phyloP scores from a whole-genome alignment of 192 early-diverging fungal species.

The Coemansia sp. region DNA sequence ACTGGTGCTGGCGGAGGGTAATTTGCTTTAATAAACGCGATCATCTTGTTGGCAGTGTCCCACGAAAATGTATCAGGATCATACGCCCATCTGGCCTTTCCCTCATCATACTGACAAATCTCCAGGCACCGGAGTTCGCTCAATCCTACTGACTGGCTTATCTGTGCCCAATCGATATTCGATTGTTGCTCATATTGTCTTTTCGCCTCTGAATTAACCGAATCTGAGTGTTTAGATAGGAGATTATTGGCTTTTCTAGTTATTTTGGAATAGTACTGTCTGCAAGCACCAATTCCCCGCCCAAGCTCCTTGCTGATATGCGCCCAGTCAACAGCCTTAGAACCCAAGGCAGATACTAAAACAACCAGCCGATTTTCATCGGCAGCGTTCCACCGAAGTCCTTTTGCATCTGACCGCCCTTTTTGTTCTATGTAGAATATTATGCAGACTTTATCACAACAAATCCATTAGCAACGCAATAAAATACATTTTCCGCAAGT shows the following conservation, averaged over 20 bases:
- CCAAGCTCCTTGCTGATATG: too few relatives aligned
- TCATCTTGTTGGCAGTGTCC: neutral
- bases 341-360: neutral
- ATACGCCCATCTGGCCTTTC: slow-evolving; percentile 13
- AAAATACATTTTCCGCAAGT: too few relatives aligned
- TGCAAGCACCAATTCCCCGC: neutral
- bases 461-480: too few relatives aligned
- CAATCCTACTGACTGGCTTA: neutral
- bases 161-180: slow-evolving; percentile 6
- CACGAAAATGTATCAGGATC: slow-evolving; percentile 10
- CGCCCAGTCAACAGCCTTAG: too few relatives aligned
- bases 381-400: too few relatives aligned
- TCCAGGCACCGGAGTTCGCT: slow-evolving; percentile 15
- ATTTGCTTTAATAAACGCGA: slow-evolving; percentile 7
- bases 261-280: neutral
- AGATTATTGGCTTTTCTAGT: neutral
- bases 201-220: neutral
- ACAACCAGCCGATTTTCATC: too few relatives aligned
- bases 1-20: slow-evolving; percentile 10
- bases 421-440: too few relatives aligned
- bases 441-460: too few relatives aligned
- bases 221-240: neutral
- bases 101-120: neutral
- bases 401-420: too few relatives aligned
- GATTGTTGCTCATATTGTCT: neutral